Percentiles rank a stretch among this genome's conserved stretches.
phyloP scores from a whole-genome alignment of 805 yeast genomes.

The Blastobotrys muscicola region DNA sequence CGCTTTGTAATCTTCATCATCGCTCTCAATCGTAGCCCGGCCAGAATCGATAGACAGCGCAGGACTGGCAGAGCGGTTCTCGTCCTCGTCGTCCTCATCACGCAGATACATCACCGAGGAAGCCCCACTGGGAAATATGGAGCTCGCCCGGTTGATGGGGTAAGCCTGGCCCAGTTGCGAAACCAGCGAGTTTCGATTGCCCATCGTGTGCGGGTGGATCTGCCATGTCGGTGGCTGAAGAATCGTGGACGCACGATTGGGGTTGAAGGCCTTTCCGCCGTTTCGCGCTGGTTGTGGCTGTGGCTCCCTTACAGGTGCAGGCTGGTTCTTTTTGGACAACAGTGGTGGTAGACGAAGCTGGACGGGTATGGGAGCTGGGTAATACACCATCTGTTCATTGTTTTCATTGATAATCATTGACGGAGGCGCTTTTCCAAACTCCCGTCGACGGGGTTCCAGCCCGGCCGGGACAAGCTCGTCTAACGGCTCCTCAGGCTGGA shows the following conservation, averaged over 20 bases:
- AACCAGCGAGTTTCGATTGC: slow-evolving; percentile 1
- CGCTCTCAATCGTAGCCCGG: slow-evolving; percentile 23
- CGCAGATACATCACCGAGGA: not conserved
- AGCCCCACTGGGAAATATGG: not conserved
- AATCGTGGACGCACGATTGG: slow-evolving; percentile 6
- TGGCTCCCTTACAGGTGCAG: too few species aligned
- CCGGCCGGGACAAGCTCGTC: not conserved
- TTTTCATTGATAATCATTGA: not conserved
- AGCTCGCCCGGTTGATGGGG: not conserved
- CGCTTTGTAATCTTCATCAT: slow-evolving; percentile 20
- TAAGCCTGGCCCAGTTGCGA: not conserved
- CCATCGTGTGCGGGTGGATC: too few species aligned
- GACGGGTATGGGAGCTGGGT: slow-evolving; percentile 31
- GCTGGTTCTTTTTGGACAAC: slow-evolving; percentile 16
- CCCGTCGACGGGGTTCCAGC: not conserved
- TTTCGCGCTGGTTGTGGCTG: not conserved
- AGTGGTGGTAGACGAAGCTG: slow-evolving; percentile 27
- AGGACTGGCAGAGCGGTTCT: slow-evolving; percentile 13
- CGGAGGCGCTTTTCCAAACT: not conserved
- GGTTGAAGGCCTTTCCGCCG: slow-evolving; percentile 7
- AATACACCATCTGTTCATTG: slow-evolving; percentile 12
- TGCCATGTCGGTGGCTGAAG: slow-evolving; percentile 6
- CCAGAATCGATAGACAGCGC: slow-evolving; percentile 20
- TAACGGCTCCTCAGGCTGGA: not conserved
- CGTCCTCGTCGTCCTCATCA: not conserved